Conservation (phyloP, 805 yeast species). For the Candida sphagnicola region DNA sequence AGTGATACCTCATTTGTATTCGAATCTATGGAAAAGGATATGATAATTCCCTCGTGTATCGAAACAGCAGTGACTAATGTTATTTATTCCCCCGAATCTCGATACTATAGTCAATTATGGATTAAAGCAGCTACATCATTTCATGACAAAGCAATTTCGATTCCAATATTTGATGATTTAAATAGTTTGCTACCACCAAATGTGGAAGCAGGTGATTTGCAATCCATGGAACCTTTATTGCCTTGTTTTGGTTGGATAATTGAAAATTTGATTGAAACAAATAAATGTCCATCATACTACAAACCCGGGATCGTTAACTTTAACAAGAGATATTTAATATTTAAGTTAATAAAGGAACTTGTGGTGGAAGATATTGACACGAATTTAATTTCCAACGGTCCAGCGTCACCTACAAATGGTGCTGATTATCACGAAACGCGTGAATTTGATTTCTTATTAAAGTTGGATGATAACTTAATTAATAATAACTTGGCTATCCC, state of each 20-base stretch:
- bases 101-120: constrained; percentile 71
- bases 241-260: constrained; percentile 93
- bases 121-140: constrained; percentile 44
- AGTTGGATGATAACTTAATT: constrained; percentile 35
- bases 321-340: constrained; percentile 56
- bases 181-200: constrained; percentile 27
- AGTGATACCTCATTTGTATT: constrained; percentile 35
- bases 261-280: constrained; percentile 66
- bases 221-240: constrained; percentile 46
- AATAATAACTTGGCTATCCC: constrained; percentile 23
- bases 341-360: constrained; percentile 35
- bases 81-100: constrained; percentile 74
- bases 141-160: constrained; percentile 7
- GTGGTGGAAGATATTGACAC: constrained; percentile 32
- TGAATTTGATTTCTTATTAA: constrained; percentile 52
- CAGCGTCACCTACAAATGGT: constrained; percentile 9
- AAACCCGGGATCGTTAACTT: constrained; percentile 68
- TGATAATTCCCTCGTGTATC: constrained; percentile 68
- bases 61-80: constrained; percentile 77
- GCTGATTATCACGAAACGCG: constrained; percentile 28
- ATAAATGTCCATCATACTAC: constrained; percentile 69
- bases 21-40: constrained; percentile 27
- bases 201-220: constrained; percentile 23
- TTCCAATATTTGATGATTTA: constrained; percentile 22
- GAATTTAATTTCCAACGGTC: too few species aligned